phyloP scores from a whole-genome alignment of 352 stramenopile genomes.

The Blastocystis hominis region DNA sequence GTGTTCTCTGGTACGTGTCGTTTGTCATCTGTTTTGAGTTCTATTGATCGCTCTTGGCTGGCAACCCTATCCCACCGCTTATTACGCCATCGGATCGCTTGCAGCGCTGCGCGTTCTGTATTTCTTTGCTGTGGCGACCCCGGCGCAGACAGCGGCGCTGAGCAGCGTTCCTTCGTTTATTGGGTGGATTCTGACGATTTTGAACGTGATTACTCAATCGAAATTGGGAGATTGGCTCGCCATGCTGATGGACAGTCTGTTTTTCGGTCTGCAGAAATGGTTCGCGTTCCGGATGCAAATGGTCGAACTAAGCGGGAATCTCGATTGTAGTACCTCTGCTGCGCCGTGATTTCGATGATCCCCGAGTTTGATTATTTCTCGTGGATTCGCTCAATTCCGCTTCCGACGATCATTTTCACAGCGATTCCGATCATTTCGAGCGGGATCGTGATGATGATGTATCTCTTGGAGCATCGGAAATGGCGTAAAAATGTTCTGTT shows the following conservation, averaged over 20 bases:
- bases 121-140: background rate
- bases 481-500: conserved; percentile 1
- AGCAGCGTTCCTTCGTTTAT: conserved; percentile 9
- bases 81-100: background rate
- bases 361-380: background rate
- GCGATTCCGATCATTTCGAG: background rate
- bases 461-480: background rate
- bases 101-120: background rate
- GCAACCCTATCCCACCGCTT: background rate
- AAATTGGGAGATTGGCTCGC: background rate
- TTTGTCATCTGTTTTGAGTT: background rate
- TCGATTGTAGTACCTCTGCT: background rate
- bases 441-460: background rate
- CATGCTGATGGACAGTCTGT: background rate
- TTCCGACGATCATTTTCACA: background rate
- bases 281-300: background rate
- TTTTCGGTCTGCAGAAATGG: background rate
- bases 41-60: background rate
- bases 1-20: background rate
- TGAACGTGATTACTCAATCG: background rate
- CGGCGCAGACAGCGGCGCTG: background rate
- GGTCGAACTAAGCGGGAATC: background rate
- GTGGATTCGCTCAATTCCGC: background rate
- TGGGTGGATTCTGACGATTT: background rate
- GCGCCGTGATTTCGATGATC: background rate